Evolutionary conservation across 495 filamentous ascomycete genomes (phyloP), one percentile per base, ranked within the genome.

Genomic region (Tricharina praecox): DNA sequence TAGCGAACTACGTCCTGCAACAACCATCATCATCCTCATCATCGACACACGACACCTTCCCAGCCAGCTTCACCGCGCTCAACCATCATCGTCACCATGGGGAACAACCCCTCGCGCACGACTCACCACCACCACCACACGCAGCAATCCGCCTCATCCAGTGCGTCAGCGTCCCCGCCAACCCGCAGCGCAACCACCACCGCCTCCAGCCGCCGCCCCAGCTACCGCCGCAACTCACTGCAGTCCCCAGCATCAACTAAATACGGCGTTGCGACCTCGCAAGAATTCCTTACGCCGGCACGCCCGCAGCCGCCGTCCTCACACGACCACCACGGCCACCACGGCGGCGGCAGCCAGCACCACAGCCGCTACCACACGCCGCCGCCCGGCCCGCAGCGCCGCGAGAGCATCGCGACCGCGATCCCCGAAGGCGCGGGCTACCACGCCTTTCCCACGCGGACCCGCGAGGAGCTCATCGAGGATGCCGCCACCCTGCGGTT

Each of bases 61-160:
- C n/a, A n/a, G n/a, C n/a, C n/a, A n/a, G n/a, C n/a, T n/a, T n/a
- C n/a, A n/a, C n/a, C n/a, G n/a, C n/a, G n/a, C n/a, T n/a, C n/a
- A n/a, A n/a, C n/a, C n/a, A n/a, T n/a, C n/a, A n/a, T n/a, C n/a
- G n/a, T n/a, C n/a, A 58, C 38, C 50, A 59, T 59, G 56, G 56
- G 56, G 19, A 59, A 59, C 24, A 59, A 59, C 55, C 55, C 56
- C 49, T 59, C 56, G 39, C 56, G 56, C n/a, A 44, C 52, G 33
- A 49, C 55, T 0, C 50, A 52, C 1, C 53, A 55, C 5, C 53
- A 49, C 5, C 53, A 52, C n/a, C 42, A 36, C n/a, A 53, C 50
- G 7, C 40, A 49, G 35, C 47, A 51, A 44, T 46, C 43, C 15
- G 35, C 25, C 25, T 23, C 49, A 39, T 9, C 54, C 45, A 30